Evolutionary conservation across 2,329 filamentous ascomycete genomes (phyloP), one percentile per base, ranked within the genome.

Genomic region (Pseudogymnoascus sp.): DNA sequence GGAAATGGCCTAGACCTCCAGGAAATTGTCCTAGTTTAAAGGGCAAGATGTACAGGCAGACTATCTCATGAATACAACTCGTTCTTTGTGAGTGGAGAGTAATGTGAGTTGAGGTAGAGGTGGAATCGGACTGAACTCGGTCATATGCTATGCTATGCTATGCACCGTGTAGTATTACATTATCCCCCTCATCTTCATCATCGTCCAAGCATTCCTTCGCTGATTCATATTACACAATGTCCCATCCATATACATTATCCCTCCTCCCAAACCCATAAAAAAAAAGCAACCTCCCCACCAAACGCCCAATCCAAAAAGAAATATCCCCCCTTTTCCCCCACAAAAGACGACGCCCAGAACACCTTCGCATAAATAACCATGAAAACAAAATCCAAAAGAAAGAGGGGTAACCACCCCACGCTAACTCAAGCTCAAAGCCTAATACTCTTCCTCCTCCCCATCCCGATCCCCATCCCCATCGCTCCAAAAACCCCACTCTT

Each of bases 401-500:
- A 52, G 16, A 12, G 23, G 43, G 43, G 26, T 4, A 19, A 12
- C 1, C 23, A 52, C 6, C 45, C 26, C 14, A 5, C 2, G 21
- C 21, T 11, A 45, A 45, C 19, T 26, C 43, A 29, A 14, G 2
- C 41, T 52, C 45, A 52, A 31, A 52, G 45, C 45, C 45, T 52
- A 52, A 52, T 52, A 52, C 45, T 52, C 26, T 52, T 52, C 45
- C 45, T 52, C 26, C 45, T 31, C 41, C 41, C 41, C n/a, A 52
- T 31, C 26, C 45, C 45, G 26, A 52, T 52, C 23, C 45, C 45
- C 45, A 52, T 52, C 23, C 45, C 45, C 45, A 52, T 52, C 23
- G 45, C 45, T n/a, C 45, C 45, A 31, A 52, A 52, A 10, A 52
- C 45, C n/a, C 45, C 45, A 52, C 45, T 52, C 45, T 52, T 52